Evolutionary conservation across 768 basidiomycete genomes (phyloP).

Genomic region (Mycena olivaceomarginata): DNA sequence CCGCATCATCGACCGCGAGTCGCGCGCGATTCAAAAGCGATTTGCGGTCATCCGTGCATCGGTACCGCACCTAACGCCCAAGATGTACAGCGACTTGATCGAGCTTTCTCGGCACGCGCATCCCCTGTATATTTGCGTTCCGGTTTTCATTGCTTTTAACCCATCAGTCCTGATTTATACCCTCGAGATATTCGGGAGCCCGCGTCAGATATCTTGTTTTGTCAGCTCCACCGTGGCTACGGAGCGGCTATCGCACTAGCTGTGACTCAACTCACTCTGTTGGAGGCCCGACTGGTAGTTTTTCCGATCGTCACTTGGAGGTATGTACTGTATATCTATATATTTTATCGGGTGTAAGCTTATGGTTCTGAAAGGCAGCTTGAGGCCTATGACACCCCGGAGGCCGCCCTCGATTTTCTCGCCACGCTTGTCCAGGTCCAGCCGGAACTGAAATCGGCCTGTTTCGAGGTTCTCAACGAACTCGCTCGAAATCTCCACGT

Average conservation of each 20-base stretch:
- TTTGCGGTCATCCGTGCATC: background rate
- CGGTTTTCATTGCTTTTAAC: no score
- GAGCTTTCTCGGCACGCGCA: slow-evolving; percentile 26
- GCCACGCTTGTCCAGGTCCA: background rate
- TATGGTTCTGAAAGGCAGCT: background rate
- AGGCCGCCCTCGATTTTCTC: background rate
- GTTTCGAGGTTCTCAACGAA: background rate
- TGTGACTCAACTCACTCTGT: slow-evolving; percentile 8
- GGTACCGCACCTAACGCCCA: slow-evolving; percentile 2
- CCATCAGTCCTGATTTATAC: slow-evolving; percentile 21
- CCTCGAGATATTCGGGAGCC: background rate
- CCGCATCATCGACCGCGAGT: slow-evolving; percentile 27
- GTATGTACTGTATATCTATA: background rate
- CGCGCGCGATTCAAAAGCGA: slow-evolving; percentile 28
- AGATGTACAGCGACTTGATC: slow-evolving; percentile 32
- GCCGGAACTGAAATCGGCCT: slow-evolving; percentile 1
- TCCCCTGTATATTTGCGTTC: background rate
- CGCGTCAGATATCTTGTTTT: background rate
- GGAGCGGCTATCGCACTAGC: slow-evolving; percentile 1
- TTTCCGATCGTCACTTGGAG: slow-evolving; percentile 6
- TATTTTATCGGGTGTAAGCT: no score
- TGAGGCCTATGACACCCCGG: background rate
- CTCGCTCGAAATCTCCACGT: background rate
- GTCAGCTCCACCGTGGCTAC: slow-evolving; percentile 8
- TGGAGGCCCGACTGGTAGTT: slow-evolving; percentile 9